phyloP scores from a whole-genome alignment of 2,329 filamentous ascomycete genomes.

The Cytospora paraplurivora region DNA sequence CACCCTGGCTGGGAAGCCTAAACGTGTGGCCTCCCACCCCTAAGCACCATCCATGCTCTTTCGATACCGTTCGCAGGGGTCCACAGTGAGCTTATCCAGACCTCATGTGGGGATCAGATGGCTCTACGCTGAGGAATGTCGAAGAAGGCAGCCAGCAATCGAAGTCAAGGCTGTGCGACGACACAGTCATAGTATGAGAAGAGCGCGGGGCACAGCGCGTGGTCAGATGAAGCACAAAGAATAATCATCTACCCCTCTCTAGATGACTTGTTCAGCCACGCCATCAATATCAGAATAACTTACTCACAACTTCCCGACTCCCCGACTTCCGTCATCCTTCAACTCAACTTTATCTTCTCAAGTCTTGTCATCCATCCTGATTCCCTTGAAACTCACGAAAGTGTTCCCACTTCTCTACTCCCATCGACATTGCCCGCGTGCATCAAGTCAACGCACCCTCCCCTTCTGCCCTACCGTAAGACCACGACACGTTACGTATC shows the following conservation, averaged over 20 bases:
- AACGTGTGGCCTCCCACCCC: slow-evolving; percentile 11
- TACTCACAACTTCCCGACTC: slow-evolving; percentile 1
- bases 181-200: slow-evolving; percentile 9
- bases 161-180: slow-evolving; percentile 21
- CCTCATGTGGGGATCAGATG: slow-evolving; percentile 3
- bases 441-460: background rate
- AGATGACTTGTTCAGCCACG: slow-evolving; percentile 20
- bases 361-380: background rate
- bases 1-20: slow-evolving; percentile 12
- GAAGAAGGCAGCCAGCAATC: background rate
- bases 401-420: background rate
- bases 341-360: slow-evolving; percentile 3
- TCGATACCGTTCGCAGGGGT: slow-evolving; percentile 7
- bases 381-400: background rate
- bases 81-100: slow-evolving; percentile 23
- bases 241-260: slow-evolving; percentile 2
- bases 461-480: background rate
- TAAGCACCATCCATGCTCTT: slow-evolving; percentile 9
- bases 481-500: slow-evolving; percentile 14
- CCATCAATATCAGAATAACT: slow-evolving; percentile 5
- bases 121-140: slow-evolving; percentile 5
- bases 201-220: slow-evolving; percentile 19
- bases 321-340: background rate
- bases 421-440: background rate
- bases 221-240: slow-evolving; percentile 7